phyloP scores from a whole-genome alignment of 2,329 filamentous ascomycete species.

The Anisogramma anomala region DNA sequence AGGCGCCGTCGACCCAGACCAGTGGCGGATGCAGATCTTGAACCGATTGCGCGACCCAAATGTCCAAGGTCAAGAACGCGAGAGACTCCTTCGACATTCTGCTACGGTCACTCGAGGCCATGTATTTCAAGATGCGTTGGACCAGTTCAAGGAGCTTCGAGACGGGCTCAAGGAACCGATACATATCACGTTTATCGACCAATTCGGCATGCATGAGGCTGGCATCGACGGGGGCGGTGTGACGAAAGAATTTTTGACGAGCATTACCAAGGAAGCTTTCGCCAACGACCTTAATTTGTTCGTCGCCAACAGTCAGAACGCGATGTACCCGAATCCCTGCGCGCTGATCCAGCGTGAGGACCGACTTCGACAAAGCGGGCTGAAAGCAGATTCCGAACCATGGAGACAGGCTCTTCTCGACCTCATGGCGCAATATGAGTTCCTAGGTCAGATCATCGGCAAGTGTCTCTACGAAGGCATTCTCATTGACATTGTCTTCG shows the following conservation, averaged over 20 bases:
- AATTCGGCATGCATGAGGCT: slow-evolving; percentile 75
- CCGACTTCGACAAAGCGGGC: slow-evolving; percentile 37
- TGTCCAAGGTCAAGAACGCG: slow-evolving; percentile 18
- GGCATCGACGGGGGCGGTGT: slow-evolving; percentile 96
- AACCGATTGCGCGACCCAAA: slow-evolving; percentile 24
- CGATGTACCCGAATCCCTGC: slow-evolving; percentile 79
- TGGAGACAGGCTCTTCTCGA: slow-evolving; percentile 47
- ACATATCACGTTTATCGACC: slow-evolving; percentile 90
- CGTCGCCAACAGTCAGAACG: slow-evolving; percentile 69
- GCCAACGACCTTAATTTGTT: slow-evolving; percentile 55
- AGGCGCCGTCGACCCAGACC: slow-evolving; percentile 60
- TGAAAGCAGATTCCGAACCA: slow-evolving; percentile 40
- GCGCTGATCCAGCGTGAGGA: slow-evolving; percentile 59
- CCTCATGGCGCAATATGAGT: slow-evolving; percentile 70
- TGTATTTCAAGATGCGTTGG: slow-evolving; percentile 76
- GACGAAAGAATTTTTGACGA: slow-evolving; percentile 92
- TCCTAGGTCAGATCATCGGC: slow-evolving; percentile 81
- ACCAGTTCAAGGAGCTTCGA: slow-evolving; percentile 69
- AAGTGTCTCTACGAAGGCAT: slow-evolving; percentile 98
- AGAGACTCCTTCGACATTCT: slow-evolving; percentile 50
- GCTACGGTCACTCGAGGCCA: slow-evolving; percentile 68
- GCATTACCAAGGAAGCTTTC: slow-evolving; percentile 78
- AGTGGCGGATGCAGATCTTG: slow-evolving; percentile 55
- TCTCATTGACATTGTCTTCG: slow-evolving; percentile 83
- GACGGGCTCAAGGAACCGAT: slow-evolving; percentile 88